These are phyloP conservation scores for Aschersonia sp. DNA, from an alignment of 2,329 filamentous ascomycete genomes.

Conservation along the genomic window DNA sequence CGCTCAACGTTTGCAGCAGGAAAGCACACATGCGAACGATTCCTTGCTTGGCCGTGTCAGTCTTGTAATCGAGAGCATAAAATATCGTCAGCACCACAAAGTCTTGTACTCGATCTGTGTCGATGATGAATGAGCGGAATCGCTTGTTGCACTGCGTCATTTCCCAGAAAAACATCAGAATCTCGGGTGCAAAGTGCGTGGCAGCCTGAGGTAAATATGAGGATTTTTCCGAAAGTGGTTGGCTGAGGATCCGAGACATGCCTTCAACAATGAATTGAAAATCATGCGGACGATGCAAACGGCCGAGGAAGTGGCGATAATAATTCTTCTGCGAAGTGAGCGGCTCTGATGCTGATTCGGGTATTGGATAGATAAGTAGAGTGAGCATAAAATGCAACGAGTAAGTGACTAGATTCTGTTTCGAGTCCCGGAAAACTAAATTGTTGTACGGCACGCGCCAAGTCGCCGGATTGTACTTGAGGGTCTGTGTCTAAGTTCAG, in stretches of 20 bases:
- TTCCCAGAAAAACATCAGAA: slow-evolving; percentile 97
- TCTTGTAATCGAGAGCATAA: slow-evolving; percentile 81
- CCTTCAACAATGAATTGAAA: slow-evolving; percentile 96
- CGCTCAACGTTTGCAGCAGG: slow-evolving; percentile 83
- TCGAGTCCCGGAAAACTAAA: slow-evolving; percentile 79
- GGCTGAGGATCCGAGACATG: slow-evolving; percentile 83
- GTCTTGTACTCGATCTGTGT: slow-evolving; percentile 84
- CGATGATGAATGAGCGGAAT: slow-evolving; percentile 91
- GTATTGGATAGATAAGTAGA: slow-evolving; percentile 73
- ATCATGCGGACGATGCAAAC: slow-evolving; percentile 83
- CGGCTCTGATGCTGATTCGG: slow-evolving; percentile 52
- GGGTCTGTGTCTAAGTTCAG: slow-evolving; percentile 36
- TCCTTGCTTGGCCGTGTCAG: slow-evolving; percentile 76
- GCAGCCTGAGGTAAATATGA: slow-evolving; percentile 77
- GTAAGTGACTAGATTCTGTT: slow-evolving; percentile 82
- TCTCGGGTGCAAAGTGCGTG: slow-evolving; percentile 81
- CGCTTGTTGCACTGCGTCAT: slow-evolving; percentile 93
- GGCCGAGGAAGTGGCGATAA: slow-evolving; percentile 82
- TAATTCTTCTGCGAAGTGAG: slow-evolving; percentile 62
- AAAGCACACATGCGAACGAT: slow-evolving; percentile 97
- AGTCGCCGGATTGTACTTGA: slow-evolving; percentile 89
- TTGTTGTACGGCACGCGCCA: slow-evolving; percentile 94
- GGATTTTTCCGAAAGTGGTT: slow-evolving; percentile 75
- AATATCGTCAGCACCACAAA: slow-evolving; percentile 84
- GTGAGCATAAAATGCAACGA: slow-evolving; percentile 82